Base-by-base conservation (phyloP, 176 grass and related monocot species). In the Pharus latifolius region DNA sequence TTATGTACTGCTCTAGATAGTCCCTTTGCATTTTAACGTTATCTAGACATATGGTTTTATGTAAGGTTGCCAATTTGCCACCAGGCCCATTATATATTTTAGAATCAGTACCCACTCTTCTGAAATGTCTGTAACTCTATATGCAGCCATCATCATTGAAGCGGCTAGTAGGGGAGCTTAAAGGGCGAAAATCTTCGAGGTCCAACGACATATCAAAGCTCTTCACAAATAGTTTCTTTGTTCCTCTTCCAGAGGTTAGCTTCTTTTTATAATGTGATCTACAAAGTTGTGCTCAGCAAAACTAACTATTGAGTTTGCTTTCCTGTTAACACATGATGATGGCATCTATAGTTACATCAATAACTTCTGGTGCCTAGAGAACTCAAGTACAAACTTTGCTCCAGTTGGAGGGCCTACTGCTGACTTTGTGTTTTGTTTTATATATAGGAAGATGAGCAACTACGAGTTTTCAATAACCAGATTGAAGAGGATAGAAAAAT, bases 401-500 rank as follows among this genome's bases (percentile, higher is more conserved):
- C 68, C 61, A 64, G 49, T 71, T 81, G 57, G 3, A 49, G 52
- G 10, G 30, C 55, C 22, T 32, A 51, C 12, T 37, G 7, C 17
- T 83, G 56, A 82, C 16, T 6, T 42, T 49, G 48, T 48, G 1
- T 24, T 51, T 59, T 76, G n/a, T 78, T 83, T 65, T 82, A 53
- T 35, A 26, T 61, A 49, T 82, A 96, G 92, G 92, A 92, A 87
- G 88, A 81, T 7, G 83, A 92, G 49, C 79, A 87, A 62, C 77
- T 88, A 26, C 76, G 73, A 69, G 55, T 80, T 82, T 96, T 96
- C 52, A 84, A 89, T 71, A 96, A 92, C 51, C 85, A 96, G 47
- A 92, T 96, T 15, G 80, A 96, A 64, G 92, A 92, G 64, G 92
- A 96, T 78, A 86, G 88, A 56, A 96, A 84, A 78, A 96, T 96